These are phyloP conservation scores for Fusarium begoniae DNA, from an alignment of 2,329 filamentous ascomycete genomes.

Conservation along the genomic window DNA sequence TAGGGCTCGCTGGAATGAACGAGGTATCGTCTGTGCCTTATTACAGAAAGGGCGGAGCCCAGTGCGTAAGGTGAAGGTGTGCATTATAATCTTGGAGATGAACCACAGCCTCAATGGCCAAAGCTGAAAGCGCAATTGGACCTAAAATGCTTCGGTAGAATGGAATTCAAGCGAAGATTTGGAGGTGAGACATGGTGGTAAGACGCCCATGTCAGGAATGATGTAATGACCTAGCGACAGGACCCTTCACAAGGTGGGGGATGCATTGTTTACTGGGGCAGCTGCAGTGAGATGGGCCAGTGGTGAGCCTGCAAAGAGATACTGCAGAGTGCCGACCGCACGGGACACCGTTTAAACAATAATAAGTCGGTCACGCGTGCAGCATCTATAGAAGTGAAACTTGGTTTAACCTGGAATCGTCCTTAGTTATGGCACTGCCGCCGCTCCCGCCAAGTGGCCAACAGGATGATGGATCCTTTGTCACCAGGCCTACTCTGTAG, in stretches of 20 bases:
- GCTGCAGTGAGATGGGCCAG: slow-evolving; percentile 12
- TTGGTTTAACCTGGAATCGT: slow-evolving; percentile 10
- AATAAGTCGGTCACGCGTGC: slow-evolving; percentile 21
- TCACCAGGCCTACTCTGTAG: slow-evolving; percentile 8
- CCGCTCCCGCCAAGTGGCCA: slow-evolving; percentile 10
- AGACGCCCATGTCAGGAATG: slow-evolving; percentile 9
- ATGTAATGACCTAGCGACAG: slow-evolving; percentile 17
- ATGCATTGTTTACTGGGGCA: slow-evolving; percentile 8
- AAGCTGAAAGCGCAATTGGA: not conserved
- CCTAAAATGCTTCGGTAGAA: slow-evolving; percentile 6
- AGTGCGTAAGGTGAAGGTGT: not conserved
- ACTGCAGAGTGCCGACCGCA: not conserved
- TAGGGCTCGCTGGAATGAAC: slow-evolving; percentile 16
- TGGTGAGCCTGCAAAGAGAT: not conserved
- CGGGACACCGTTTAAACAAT: slow-evolving; percentile 14
- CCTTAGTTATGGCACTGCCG: slow-evolving; percentile 9
- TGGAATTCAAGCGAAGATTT: slow-evolving; percentile 9
- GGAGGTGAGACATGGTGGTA: slow-evolving; percentile 13
- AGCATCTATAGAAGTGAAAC: slow-evolving; percentile 19
- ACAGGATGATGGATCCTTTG: not conserved
- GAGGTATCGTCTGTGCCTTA: not conserved
- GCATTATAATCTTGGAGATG: not conserved
- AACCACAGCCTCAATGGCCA: not conserved
- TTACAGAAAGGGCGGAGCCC: slow-evolving; percentile 13
- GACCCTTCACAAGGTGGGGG: slow-evolving; percentile 16